phyloP scores from a whole-genome alignment of 2,329 filamentous ascomycete genomes.

The Cladosporium sp. region DNA sequence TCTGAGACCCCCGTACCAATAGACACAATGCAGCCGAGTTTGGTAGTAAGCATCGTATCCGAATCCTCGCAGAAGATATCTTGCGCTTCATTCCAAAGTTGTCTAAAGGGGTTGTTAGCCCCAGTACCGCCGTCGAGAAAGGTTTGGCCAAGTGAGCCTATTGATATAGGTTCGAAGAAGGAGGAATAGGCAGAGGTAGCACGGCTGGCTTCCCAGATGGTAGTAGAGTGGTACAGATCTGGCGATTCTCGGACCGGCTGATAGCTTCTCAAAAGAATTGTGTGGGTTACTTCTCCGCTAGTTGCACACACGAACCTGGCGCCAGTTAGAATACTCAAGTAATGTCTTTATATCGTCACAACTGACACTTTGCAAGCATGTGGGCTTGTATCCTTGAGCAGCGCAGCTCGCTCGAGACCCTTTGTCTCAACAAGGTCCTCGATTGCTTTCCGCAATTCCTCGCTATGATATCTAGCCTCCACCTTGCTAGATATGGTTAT shows the following conservation, averaged over 20 bases:
- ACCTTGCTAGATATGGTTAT: not conserved
- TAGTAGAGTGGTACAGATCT: slow-evolving; percentile 40
- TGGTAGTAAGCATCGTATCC: not conserved
- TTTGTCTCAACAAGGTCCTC: not conserved
- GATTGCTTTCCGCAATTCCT: not conserved
- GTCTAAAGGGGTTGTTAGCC: slow-evolving; percentile 45
- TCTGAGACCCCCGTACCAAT: not conserved
- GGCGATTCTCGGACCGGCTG: slow-evolving; percentile 23
- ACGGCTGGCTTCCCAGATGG: slow-evolving; percentile 49
- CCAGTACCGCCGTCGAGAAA: slow-evolving; percentile 50
- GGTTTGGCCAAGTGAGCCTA: slow-evolving; percentile 36
- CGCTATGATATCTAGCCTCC: not conserved
- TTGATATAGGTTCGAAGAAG: slow-evolving; percentile 45
- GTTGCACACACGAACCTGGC: slow-evolving; percentile 36
- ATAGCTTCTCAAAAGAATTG: slow-evolving; percentile 46
- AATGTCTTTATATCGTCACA: no score
- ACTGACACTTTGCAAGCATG: not conserved
- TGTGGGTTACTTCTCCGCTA: slow-evolving; percentile 42
- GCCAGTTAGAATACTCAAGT: no score
- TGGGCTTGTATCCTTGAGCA: not conserved
- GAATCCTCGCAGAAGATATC: not conserved
- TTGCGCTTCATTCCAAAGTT: slow-evolving; percentile 38
- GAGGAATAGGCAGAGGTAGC: slow-evolving; percentile 51
- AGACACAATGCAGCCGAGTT: slow-evolving; percentile 1
- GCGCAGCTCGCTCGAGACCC: not conserved